phyloP scores from a whole-genome alignment of 805 yeast species.

The Lachancea lanzarotensis region DNA sequence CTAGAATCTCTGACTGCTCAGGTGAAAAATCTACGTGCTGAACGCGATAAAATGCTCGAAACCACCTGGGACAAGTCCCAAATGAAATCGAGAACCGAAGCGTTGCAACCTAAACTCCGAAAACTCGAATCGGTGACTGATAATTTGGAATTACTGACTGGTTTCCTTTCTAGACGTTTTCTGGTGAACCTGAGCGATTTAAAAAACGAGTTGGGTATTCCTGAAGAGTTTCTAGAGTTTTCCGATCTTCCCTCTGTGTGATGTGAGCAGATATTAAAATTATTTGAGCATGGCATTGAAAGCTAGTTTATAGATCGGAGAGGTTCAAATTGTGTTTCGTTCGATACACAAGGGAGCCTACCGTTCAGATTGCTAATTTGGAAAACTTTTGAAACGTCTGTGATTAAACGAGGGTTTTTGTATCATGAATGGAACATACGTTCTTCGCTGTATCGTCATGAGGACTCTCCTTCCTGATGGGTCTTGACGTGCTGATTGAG shows the following conservation, averaged over 20 bases:
- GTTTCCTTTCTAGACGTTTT: conserved; percentile 31
- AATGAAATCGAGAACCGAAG: conserved; percentile 9
- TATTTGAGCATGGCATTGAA: not conserved
- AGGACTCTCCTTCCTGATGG: conserved; percentile 30
- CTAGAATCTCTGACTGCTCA: conserved; percentile 8
- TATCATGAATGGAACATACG: not conserved
- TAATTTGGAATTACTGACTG: conserved; percentile 38
- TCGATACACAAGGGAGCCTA: not conserved
- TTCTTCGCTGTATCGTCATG: not conserved
- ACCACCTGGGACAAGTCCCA: conserved; percentile 21
- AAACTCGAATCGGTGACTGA: conserved; percentile 29
- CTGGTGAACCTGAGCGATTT: conserved; percentile 30
- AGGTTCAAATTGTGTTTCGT: not conserved
- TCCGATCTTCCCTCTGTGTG: not conserved
- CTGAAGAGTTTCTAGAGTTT: conserved; percentile 36
- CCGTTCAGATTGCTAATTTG: not conserved
- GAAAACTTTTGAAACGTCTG: not conserved
- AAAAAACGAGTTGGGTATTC: conserved; percentile 37
- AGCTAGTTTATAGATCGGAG: not conserved
- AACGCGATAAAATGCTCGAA: conserved; percentile 13
- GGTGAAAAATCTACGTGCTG: conserved; percentile 5
- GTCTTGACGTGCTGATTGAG: conserved; percentile 60
- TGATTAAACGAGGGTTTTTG: not conserved
- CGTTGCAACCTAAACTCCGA: conserved; percentile 5
- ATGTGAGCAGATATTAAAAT: not conserved